Evolutionary conservation across 768 basidiomycete species (phyloP).

Genomic region (Mycena polygramma): DNA sequence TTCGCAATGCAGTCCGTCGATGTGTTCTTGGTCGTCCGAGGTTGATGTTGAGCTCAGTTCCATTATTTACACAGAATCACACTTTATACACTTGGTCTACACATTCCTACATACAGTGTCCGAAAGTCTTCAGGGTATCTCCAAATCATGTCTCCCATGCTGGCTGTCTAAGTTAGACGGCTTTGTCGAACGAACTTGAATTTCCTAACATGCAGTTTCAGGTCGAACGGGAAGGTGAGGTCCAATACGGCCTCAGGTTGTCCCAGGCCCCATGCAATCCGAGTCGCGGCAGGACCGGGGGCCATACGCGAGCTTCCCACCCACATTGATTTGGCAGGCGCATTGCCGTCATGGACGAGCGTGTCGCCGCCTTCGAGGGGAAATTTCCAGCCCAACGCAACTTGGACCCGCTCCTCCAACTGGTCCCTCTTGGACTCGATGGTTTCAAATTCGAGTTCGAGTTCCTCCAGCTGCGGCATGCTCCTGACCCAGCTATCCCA

Average conservation of each 20-base stretch:
- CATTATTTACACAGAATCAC: too few relatives aligned
- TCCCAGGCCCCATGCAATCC: background rate
- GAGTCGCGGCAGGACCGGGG: background rate
- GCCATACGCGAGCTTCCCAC: slow-evolving; percentile 17
- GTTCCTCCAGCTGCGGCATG: slow-evolving; percentile 32
- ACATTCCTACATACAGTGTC: too few relatives aligned
- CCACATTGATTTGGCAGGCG: slow-evolving; percentile 24
- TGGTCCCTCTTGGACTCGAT: slow-evolving; percentile 42
- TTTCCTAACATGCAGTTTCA: slow-evolving; percentile 23
- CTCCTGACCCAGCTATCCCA: slow-evolving; percentile 35
- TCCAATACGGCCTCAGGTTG: background rate
- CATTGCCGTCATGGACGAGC: slow-evolving; percentile 27
- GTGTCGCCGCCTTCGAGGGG: background rate
- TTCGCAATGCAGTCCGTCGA: too few relatives aligned
- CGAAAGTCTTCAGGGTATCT: too few relatives aligned
- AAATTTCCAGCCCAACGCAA: slow-evolving; percentile 28
- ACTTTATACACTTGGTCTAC: too few relatives aligned
- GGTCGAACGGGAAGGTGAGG: background rate
- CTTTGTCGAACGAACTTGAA: slow-evolving; percentile 12
- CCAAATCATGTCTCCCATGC: too few relatives aligned
- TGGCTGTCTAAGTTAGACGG: background rate
- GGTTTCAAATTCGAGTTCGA: slow-evolving; percentile 43
- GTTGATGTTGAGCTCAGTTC: too few relatives aligned
- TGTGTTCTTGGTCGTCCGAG: too few relatives aligned
- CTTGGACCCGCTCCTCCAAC: slow-evolving; percentile 27